These are phyloP conservation scores for Klebsormidium nitens DNA, from an alignment of 139 green algal species.

Conservation along the genomic window DNA sequence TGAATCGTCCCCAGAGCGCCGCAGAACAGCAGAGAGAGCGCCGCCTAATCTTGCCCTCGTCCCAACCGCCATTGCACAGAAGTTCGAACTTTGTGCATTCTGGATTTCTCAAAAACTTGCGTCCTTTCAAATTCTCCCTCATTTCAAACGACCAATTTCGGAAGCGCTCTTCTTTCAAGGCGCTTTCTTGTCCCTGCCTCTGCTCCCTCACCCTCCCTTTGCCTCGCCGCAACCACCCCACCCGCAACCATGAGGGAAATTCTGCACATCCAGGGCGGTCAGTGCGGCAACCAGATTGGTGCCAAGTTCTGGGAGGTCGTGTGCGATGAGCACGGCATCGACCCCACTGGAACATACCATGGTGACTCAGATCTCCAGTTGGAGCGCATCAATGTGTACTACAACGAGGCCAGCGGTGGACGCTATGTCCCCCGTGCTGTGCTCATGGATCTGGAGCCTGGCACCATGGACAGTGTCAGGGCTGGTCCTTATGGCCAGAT, in stretches of 20 bases:
- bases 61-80: too few relatives aligned
- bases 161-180: too few relatives aligned
- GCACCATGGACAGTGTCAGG: conserved; percentile 68
- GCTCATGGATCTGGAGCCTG: conserved; percentile 94
- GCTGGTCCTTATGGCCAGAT: conserved; percentile 41
- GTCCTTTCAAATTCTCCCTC: too few relatives aligned
- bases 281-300: conserved; percentile 95
- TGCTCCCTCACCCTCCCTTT: too few relatives aligned
- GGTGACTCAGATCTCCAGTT: conserved; percentile 95
- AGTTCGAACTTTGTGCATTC: too few relatives aligned
- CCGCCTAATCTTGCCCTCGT: too few relatives aligned
- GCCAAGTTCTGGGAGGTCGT: conserved; percentile 59
- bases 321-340: conserved; percentile 57
- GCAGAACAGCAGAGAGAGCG: too few relatives aligned
- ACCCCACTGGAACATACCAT: conserved; percentile 85
- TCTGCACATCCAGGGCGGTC: conserved; percentile 90
- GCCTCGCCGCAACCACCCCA: too few relatives aligned
- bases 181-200: too few relatives aligned
- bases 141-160: too few relatives aligned
- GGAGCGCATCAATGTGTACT: conserved; percentile 99
- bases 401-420: conserved; percentile 93
- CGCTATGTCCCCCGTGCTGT: conserved; percentile 93
- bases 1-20: too few relatives aligned
- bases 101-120: too few relatives aligned
- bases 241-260: conserved; percentile 90